A percentile compares a stretch with the other conserved stretches of the same genome.
These are phyloP conservation scores for Gloeophyllum trabeum DNA, from an alignment of 768 basidiomycete genomes.

Conservation along the genomic window DNA sequence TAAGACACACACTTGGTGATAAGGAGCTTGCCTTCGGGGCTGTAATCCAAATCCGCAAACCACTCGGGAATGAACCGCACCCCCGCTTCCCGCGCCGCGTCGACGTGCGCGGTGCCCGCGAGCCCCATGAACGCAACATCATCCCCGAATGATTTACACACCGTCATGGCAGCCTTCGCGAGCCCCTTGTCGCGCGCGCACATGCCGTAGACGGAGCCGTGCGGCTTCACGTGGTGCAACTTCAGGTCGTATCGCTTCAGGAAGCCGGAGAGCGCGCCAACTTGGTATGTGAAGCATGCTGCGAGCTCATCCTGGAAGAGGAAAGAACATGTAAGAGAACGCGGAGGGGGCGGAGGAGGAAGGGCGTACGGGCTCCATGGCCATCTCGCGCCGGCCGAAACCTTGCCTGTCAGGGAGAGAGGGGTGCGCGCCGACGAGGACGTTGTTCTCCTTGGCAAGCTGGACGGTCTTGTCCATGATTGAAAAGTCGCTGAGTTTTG, in stretches of 20 bases:
- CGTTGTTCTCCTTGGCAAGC: conserved; percentile 43
- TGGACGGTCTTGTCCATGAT: conserved; percentile 54
- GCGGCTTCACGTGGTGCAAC: conserved; percentile 55
- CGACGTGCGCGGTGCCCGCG: conserved; percentile 51
- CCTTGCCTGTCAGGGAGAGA: conserved; percentile 53
- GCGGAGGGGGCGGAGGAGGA: neutral
- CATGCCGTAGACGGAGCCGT: conserved; percentile 53
- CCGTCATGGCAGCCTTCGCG: conserved; percentile 40
- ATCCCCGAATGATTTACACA: conserved; percentile 37
- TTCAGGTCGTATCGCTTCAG: conserved; percentile 37
- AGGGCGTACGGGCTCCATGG: conserved; percentile 37
- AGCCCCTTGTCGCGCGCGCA: conserved; percentile 43
- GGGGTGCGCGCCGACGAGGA: conserved; percentile 58
- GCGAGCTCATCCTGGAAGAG: conserved; percentile 36
- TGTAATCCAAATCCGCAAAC: conserved; percentile 60
- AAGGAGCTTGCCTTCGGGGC: conserved; percentile 39
- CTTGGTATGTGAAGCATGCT: conserved; percentile 53
- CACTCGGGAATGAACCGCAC: conserved; percentile 62
- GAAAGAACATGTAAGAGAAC: neutral
- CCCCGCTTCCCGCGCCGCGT: conserved; percentile 38
- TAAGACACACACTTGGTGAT: conserved; percentile 38
- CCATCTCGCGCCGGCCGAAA: conserved; percentile 57
- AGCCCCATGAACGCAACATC: conserved; percentile 50
- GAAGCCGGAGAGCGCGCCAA: conserved; percentile 54
- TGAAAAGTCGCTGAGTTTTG: conserved; percentile 54